Evolutionary conservation across 192 early-diverging fungal genomes (phyloP), one percentile per base, ranked within the genome.

Genomic region (Coemansia sp.): DNA sequence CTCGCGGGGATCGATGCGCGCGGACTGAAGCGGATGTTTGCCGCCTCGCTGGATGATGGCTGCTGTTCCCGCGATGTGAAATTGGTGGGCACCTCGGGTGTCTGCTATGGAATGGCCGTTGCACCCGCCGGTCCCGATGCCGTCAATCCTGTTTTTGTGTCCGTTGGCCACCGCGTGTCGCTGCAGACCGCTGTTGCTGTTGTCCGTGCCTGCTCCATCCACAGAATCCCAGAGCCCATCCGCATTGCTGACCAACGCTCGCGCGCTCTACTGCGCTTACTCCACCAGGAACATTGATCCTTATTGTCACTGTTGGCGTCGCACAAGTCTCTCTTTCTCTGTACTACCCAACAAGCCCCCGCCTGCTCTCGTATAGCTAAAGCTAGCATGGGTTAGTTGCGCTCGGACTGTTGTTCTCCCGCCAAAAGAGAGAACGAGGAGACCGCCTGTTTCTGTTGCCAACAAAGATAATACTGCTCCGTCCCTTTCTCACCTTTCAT

Each of bases 171-270:
- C 76, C 75, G 85, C 3, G 80, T 97, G 47, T 84, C 85, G 18
- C 66, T 94, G 41, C 75, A 75, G 1, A 92, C 90, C 8, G 90
- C 95, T 0, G 85, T 96, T 21, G 65, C 69, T 0, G 47, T 98
- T n/a, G 88, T 89, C 4, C 57, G 85, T 13, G 72, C 71, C 12
- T 90, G 89, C 59, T 90, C 87, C 26, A 56, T 71, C 10, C 88
- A 84, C 80, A 80, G 94, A 6, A 84, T 96, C 6, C 94, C 95
- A 0, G 96, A 98, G 71, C 96, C 96, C 6, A 94, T 97, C 63
- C 87, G 95, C 7, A 76, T 85, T 43, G 96, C 95, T n/a, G 96
- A 98, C 80, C 73, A 63, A 57, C 72, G 36, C 42, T 78, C 81
- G 47, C 54, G 75, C 39, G 62, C 63, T 8, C 48, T 62, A 0